Evolutionary conservation across 2,329 filamentous ascomycete genomes (phyloP).

Genomic region (Xylaria polymorpha): DNA sequence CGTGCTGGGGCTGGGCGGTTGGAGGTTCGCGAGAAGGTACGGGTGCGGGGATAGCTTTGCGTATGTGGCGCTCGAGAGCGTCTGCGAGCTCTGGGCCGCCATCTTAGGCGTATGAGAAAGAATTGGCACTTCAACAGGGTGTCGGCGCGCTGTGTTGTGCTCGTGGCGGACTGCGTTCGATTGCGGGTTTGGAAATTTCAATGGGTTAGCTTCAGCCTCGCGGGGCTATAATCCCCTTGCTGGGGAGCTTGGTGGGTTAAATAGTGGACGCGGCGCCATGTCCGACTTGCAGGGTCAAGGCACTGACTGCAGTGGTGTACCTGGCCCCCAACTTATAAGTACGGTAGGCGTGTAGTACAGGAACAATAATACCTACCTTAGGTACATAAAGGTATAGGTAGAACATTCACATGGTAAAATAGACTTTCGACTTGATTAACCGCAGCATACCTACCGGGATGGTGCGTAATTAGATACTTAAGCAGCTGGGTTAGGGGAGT

Average conservation of each 20-base stretch:
- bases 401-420: neutral
- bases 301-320: neutral
- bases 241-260: constrained; percentile 22
- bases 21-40: constrained; percentile 89
- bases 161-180: constrained; percentile 10
- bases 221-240: constrained; percentile 25
- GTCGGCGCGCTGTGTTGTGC: constrained; percentile 17
- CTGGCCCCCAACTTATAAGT: neutral
- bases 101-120: constrained; percentile 42
- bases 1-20: constrained; percentile 62
- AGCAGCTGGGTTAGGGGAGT: neutral
- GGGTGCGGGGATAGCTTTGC: constrained; percentile 89
- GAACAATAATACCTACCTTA: neutral
- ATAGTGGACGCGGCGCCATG: constrained; percentile 5
- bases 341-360: neutral
- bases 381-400: neutral
- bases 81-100: constrained; percentile 57
- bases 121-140: constrained; percentile 13
- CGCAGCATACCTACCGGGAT: neutral
- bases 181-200: constrained; percentile 34
- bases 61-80: constrained; percentile 75
- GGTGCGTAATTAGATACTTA: neutral
- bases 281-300: constrained; percentile 4
- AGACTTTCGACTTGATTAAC: neutral
- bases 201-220: constrained; percentile 34